Evolutionary conservation across 495 filamentous ascomycete species (phyloP), one percentile per base, ranked within the genome.

Genomic region (Xylaria sp.): DNA sequence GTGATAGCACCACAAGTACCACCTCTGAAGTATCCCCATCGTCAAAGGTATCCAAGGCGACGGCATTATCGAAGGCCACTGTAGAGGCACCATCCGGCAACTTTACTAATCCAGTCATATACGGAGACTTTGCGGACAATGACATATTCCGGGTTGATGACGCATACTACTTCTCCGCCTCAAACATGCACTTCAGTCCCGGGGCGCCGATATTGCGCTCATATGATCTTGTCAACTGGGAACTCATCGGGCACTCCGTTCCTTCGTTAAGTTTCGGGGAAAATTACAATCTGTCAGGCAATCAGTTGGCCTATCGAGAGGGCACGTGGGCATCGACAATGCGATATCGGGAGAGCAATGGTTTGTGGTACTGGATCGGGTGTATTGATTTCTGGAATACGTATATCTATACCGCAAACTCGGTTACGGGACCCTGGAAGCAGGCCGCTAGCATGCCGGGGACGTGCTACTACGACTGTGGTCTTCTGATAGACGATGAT

Each of bases 391-490:
- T 72, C 72, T 77, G 69, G 58, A 73, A 77, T 68, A 83, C 74
- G 6, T 87, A 88, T 72, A 76, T 90, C 63, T 90, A 81, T 68
- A 88, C 86, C 3, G 81, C 85, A 3, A 48, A 66, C 11, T 68
- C 71, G 33, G 61, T 65, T 9, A 43, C 66, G 0, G 75, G 75
- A 0, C 77, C 83, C 15, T 76, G 74, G 67, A 75, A 69, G 17
- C 43, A 43, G 40, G 74, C 76, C 2, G 73, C 68, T 7, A 19
- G 17, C 8, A 35, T 65, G 5, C 50, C 68, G 15, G 69, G 69
- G 3, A 82, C 72, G 7, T 91, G 88, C 75, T 90, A 87, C 71
- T 90, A 91, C 73, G 88, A 91, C 74, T 82, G 79, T 44, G 88
- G 89, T 5, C 74, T 90, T 7, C 76, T 90, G 8, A 80, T 91